phyloP scores from a whole-genome alignment of 495 filamentous ascomycete species.

The Penicillium pulvis region DNA sequence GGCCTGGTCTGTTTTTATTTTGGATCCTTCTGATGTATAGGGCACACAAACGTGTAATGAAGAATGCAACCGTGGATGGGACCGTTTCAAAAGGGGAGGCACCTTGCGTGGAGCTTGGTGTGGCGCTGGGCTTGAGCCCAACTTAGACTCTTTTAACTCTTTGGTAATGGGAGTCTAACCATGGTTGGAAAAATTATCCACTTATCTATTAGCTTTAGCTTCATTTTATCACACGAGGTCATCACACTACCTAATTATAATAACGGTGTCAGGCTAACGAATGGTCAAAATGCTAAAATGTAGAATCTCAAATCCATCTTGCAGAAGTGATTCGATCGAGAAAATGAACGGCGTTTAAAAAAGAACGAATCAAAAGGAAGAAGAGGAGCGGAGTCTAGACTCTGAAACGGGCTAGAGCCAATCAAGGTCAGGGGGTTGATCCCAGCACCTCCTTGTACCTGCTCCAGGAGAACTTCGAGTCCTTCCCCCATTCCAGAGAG shows the following conservation, averaged over 20 bases:
- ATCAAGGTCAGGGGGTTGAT: constrained; percentile 20
- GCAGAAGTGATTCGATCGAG: neutral
- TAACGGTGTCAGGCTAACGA: too few species aligned
- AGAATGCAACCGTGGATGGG: neutral
- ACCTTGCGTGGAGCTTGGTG: constrained; percentile 4
- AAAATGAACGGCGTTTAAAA: neutral
- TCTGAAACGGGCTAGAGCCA: constrained; percentile 25
- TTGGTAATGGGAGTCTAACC: neutral
- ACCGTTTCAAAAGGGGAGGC: neutral
- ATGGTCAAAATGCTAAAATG: neutral
- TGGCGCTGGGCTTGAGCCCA: constrained; percentile 11
- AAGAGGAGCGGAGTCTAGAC: constrained; percentile 15
- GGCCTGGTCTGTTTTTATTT: too few species aligned
- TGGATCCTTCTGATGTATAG: neutral
- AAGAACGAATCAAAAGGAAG: neutral
- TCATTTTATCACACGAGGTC: neutral
- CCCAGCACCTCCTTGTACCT: neutral
- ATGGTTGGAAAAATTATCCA: neutral
- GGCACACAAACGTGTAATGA: neutral
- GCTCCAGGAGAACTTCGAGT: neutral
- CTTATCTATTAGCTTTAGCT: neutral
- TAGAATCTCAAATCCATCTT: neutral
- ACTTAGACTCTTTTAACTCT: neutral
- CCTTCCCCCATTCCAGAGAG: constrained; percentile 1
- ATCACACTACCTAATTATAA: too few species aligned